Conservation (phyloP, 257 asterid genomes). For the Solanum sparsipilum region DNA sequence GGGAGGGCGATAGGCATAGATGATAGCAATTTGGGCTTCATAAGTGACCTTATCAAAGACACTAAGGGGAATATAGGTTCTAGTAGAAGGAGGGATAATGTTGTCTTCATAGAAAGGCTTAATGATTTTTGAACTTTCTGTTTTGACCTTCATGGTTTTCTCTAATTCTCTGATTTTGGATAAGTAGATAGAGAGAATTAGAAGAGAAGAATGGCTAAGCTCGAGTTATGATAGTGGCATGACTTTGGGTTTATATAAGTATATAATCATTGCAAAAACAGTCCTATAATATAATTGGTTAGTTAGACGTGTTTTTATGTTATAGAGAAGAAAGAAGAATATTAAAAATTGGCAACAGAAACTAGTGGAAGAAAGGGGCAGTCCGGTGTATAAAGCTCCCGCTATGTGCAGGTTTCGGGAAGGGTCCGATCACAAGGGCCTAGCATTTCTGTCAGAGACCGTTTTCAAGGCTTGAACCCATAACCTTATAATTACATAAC, state of each 20-base stretch:
- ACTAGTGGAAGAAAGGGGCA: neutral
- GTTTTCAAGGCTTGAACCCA: neutral
- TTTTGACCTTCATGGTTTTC: conserved; percentile 40
- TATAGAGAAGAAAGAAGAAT: neutral
- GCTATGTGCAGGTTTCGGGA: too few relatives aligned
- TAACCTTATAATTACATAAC: rapidly evolving
- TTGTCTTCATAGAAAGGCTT: conserved; percentile 47
- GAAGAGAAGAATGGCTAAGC: neutral
- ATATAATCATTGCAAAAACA: neutral
- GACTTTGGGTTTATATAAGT: neutral
- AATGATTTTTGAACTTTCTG: conserved; percentile 46
- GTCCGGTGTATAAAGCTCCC: too few relatives aligned
- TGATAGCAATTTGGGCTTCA: conserved; percentile 59
- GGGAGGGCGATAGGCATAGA: conserved; percentile 73
- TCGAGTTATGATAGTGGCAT: conserved; percentile 10
- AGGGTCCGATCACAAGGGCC: neutral
- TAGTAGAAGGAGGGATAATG: conserved; percentile 23
- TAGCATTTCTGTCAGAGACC: rapidly evolving
- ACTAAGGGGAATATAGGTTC: conserved; percentile 31
- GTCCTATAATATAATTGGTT: neutral
- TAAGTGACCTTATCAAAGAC: conserved; percentile 65
- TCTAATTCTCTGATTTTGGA: neutral
- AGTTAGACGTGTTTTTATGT: neutral
- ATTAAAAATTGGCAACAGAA: neutral
- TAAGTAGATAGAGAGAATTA: neutral